Evolutionary conservation across 106 monocot genomes (phyloP), one percentile per base, ranked within the genome.

Genomic region (Apostasia ramifera): DNA sequence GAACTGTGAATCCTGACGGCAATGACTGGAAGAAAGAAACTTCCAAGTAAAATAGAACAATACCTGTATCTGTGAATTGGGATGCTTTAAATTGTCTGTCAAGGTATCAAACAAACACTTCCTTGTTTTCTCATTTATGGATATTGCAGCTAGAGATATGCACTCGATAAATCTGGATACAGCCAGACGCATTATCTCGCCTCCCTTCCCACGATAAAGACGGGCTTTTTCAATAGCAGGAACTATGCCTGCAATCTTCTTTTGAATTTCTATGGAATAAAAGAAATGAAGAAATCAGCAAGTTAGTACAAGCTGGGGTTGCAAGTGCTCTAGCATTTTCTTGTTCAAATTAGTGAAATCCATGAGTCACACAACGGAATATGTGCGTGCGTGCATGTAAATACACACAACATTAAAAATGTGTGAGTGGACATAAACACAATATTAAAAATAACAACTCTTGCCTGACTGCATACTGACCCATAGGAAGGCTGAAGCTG

Each of bases 161-260:
- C 92, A 98, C 47, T 90, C 77, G 51, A 98, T 90, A 61, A 89
- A 93, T 55, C 85, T 83, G 40, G 85, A 98, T 75, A 98, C 98
- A 83, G 87, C 74, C 68, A 77, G 66, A 14, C 93, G 98, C 98
- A 98, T 98, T 40, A 93, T 98, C 70, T 98, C 98, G 74, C 98
- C 98, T 82, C 98, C 98, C 64, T 98, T 98, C 42, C 98, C 98
- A 14, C 98, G 80, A 83, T 98, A 98, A 63, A 98, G 98, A 8
- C 90, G 92, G 45, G 92, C 98, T 69, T 98, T 93, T 65, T 93
- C 93, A 70, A 98, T 93, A 53, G 92, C 85, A 78, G 98, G 93
- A 67, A 98, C 98, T 75, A 93, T 48, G 9, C 79, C 83, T 64
- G 98, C 73, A 38, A 98, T 53, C 40, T 73, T 66, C 58, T 81